Evolutionary conservation across 306 rosid species (phyloP), one percentile per base, ranked within the genome.

Genomic region (Alnus rubra): DNA sequence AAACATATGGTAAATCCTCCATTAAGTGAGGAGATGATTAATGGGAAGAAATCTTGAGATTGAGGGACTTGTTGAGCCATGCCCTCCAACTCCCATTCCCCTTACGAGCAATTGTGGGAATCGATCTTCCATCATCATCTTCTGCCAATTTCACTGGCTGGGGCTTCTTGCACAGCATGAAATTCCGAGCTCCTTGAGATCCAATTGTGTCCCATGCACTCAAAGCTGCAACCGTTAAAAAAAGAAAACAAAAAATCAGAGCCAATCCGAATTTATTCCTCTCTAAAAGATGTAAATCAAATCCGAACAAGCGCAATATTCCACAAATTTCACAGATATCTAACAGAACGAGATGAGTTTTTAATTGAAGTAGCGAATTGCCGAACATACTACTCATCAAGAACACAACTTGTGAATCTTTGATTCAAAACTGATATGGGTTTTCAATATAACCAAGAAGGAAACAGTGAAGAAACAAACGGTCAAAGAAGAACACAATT

Each of bases 161-260:
- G 53, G 97, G 94, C 84, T 91, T 91, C 93, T 87, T 93, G 88
- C 96, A 93, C 37, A 95, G 89, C 92, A 90, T 84, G 82, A 95
- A 95, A 78, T 89, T 95, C 35, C 99, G 76, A 44, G 90, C 86
- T 44, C 98, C 99, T 13, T 83, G 88, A 56, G 96, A 87, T 33
- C 99, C 99, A 68, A 95, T 95, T 69, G 85, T 81, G 0, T 84
- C 93, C 92, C 93, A 89, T 0, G 93, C 91, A 73, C 93, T 88
- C 91, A 95, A 56, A 47, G 98, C 98, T 95, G 88, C 84, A 88
- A 59, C 31, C 67, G 0, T 23, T 23, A 23, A 23, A 23, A 0
- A 23, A 23, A 23, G 28, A 23, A 23, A 23, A 23, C 9, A 14
- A 71, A 11, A 55, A 52, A 44, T 71, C 3, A 81, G 76, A 59